These are phyloP conservation scores for Ricinus communis DNA, from an alignment of 345 rosid genomes.

Conservation along the genomic window DNA sequence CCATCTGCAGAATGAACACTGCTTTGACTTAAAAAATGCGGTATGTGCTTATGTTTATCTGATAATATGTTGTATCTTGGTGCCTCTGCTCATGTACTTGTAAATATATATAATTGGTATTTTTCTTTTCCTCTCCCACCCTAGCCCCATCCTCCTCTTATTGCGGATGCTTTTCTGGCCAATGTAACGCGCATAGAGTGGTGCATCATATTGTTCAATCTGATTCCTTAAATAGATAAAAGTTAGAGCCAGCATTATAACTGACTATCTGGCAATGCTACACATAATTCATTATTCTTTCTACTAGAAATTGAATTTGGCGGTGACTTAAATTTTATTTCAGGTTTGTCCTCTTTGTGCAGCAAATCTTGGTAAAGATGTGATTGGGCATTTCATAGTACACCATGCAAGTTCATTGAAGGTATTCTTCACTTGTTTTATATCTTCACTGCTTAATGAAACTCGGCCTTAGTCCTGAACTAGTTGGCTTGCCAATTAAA, in stretches of 20 bases:
- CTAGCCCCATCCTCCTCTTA: not conserved
- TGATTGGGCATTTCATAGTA: constrained; percentile 49
- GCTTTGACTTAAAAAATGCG: constrained; percentile 57
- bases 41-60: constrained; percentile 36
- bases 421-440: constrained; percentile 30
- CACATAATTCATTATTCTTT: not conserved
- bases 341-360: constrained; percentile 77
- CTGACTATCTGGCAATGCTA: not conserved
- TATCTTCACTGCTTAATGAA: not conserved
- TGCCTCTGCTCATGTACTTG: not conserved
- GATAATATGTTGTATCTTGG: not conserved
- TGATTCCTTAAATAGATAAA: not conserved
- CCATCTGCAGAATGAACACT: constrained; percentile 61
- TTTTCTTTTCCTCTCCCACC: not conserved
- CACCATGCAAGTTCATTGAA: constrained; percentile 52
- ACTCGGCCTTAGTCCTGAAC: not conserved
- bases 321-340: constrained; percentile 9
- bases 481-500: not conserved
- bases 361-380: constrained; percentile 58
- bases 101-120: not conserved
- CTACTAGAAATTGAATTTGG: constrained; percentile 5
- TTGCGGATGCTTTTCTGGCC: not conserved
- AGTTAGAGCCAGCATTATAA: not conserved
- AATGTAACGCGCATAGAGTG: too few species aligned
- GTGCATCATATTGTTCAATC: not conserved